A percentile compares a stretch with the other conserved stretches of the same genome.
phyloP scores from a whole-genome alignment of 2,329 filamentous ascomycete genomes.

The Clarireedia paspali region DNA sequence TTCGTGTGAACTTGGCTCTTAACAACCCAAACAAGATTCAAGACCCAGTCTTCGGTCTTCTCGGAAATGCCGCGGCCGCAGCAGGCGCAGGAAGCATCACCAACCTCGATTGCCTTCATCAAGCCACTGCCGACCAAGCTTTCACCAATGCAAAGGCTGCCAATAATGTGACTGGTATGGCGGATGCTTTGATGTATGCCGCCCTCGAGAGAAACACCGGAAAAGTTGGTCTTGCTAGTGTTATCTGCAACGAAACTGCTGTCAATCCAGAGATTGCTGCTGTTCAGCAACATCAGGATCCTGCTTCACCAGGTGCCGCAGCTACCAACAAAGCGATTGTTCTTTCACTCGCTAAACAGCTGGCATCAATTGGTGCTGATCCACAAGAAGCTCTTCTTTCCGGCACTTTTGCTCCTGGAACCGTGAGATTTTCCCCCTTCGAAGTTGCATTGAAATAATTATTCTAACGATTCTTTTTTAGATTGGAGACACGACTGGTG shows the following conservation, averaged over 20 bases:
- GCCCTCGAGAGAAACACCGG: constrained; percentile 54
- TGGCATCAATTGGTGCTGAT: constrained; percentile 54
- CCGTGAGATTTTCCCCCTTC: constrained; percentile 33
- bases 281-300: constrained; percentile 59
- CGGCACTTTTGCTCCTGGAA: constrained; percentile 56
- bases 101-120: constrained; percentile 50
- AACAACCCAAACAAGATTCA: constrained; percentile 42
- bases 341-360: constrained; percentile 50
- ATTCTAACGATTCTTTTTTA: constrained; percentile 1
- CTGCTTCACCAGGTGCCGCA: constrained; percentile 49
- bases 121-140: constrained; percentile 50
- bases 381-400: constrained; percentile 49
- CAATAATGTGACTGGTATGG: constrained; percentile 44
- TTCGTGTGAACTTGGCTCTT: constrained; percentile 37
- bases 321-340: constrained; percentile 54
- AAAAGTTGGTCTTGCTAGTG: constrained; percentile 47
- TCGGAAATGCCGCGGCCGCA: constrained; percentile 44
- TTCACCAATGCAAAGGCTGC: constrained; percentile 53
- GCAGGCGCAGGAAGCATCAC: constrained; percentile 40
- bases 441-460: background rate
- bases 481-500: constrained; percentile 35
- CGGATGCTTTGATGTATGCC: constrained; percentile 45
- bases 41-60: constrained; percentile 43
- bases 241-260: constrained; percentile 48
- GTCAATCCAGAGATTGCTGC: constrained; percentile 59